phyloP scores from a whole-genome alignment of 768 basidiomycete species.

The Collybia sp. region DNA sequence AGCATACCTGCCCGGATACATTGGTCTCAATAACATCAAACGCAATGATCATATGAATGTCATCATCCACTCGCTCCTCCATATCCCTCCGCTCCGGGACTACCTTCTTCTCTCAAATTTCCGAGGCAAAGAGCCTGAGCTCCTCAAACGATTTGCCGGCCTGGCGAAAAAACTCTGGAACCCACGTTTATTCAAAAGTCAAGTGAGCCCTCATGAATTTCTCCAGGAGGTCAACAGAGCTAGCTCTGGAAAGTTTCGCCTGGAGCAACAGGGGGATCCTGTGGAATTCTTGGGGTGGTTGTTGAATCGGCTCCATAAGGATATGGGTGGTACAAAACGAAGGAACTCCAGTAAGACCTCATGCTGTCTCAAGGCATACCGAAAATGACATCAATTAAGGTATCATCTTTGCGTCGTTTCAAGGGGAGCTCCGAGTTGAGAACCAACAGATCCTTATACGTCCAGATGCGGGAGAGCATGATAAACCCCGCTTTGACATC shows the following conservation, averaged over 20 bases:
- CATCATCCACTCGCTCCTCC: slow-evolving; percentile 88
- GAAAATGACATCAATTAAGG: slow-evolving; percentile 36
- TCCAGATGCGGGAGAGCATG: slow-evolving; percentile 65
- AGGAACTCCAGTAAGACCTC: slow-evolving; percentile 73
- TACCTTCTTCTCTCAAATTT: slow-evolving; percentile 77
- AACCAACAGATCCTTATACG: slow-evolving; percentile 91
- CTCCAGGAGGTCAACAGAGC: slow-evolving; percentile 93
- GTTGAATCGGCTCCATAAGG: slow-evolving; percentile 88
- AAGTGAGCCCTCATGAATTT: slow-evolving; percentile 99
- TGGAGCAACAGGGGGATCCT: slow-evolving; percentile 95
- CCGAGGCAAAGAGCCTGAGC: slow-evolving; percentile 74
- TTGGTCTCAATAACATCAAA: slow-evolving; percentile 98
- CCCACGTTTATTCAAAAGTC: slow-evolving; percentile 92
- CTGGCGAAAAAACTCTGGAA: slow-evolving; percentile 97
- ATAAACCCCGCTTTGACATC: slow-evolving; percentile 90
- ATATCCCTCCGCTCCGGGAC: slow-evolving; percentile 86
- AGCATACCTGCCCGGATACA: slow-evolving; percentile 87
- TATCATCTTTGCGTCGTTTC: slow-evolving; percentile 90
- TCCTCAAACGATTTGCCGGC: slow-evolving; percentile 81
- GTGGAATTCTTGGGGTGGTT: slow-evolving; percentile 96
- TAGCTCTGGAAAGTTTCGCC: slow-evolving; percentile 84
- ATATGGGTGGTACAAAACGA: slow-evolving; percentile 93
- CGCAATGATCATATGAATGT: slow-evolving; percentile 97
- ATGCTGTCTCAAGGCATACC: slow-evolving; percentile 1
- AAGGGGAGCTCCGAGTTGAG: slow-evolving; percentile 89